Evolutionary conservation across 371 early-diverging fungal species (phyloP), one percentile per base, ranked within the genome.

Genomic region (Mucor racemosus): DNA sequence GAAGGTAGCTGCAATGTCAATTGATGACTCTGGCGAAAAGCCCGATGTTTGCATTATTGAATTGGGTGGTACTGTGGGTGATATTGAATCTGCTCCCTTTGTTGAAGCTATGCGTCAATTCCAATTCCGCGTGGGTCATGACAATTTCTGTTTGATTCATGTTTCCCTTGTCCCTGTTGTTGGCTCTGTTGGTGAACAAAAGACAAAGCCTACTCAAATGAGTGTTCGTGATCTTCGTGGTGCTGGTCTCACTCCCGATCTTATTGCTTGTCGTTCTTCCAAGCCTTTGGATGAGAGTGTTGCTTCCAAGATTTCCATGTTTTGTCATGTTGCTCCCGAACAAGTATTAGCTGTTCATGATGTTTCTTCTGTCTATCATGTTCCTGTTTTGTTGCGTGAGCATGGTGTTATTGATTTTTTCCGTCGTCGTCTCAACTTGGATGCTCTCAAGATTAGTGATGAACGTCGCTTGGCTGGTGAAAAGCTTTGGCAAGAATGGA

Each of bases 11-110:
- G 84, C 84, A 40, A 86, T 92, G 53, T 92, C 97, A 33, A 92
- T 97, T 17, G 94, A 95, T 64, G 89, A 90, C 57, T 86, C 87
- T 66, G 95, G 94, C 10, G 88, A 91, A 68, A 86, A 85, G 61
- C 99, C 99, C 35, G 99, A 99, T 77, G 94, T 99, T 46, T 98
- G 99, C 82, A 97, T 99, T 66, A 92, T 99, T 69, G 99, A 99
- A 82, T 86, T 99, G 41, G 99, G 99, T 67, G 99, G 99, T 60
- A 98, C 99, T 36, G 97, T 99, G 8, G 99, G 99, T 72, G 99
- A 99, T 79, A 96, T 97, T 73, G 99, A 99, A 83, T 97, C 98
- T 10, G 97, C 96, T 58, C 98, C 99, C 46, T 99, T 98, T 75
- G 92, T 99, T 65, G 99, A 99, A 82, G 99, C 99, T 48, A 94